A percentile compares a stretch with the other conserved stretches of the same genome.
These are phyloP conservation scores for Cylindrotheca closterium DNA, from an alignment of 108 stramenopile species.

Conservation along the genomic window DNA sequence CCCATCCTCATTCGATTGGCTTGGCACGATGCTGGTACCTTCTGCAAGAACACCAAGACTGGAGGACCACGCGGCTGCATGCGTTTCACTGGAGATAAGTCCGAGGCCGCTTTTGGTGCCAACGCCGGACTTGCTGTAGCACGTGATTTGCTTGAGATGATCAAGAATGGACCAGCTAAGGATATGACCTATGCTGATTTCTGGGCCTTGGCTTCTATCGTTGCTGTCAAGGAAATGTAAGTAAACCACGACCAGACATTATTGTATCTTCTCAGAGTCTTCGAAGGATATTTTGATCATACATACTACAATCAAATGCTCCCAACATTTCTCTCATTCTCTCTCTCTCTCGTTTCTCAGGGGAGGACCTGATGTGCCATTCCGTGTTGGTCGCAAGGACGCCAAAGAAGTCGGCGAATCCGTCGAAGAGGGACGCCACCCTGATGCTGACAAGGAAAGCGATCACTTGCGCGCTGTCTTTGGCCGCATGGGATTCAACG, in stretches of 20 bases:
- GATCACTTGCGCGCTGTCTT: constrained; percentile 92
- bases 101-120: constrained; percentile 62
- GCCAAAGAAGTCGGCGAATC: constrained; percentile 31
- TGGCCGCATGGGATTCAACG: constrained; percentile 92
- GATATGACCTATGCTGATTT: constrained; percentile 78
- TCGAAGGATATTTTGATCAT: background rate
- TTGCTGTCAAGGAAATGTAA: constrained; percentile 41
- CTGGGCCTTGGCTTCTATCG: constrained; percentile 74
- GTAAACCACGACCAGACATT: background rate
- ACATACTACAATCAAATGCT: background rate
- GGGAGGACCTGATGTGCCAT: constrained; percentile 60
- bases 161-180: constrained; percentile 62
- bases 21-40: constrained; percentile 96
- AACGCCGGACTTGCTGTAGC: constrained; percentile 75
- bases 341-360: constrained; percentile 4
- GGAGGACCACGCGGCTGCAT: constrained; percentile 67
- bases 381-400: constrained; percentile 66
- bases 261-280: constrained; percentile 1
- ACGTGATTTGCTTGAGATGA: constrained; percentile 52
- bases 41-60: constrained; percentile 49
- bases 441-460: constrained; percentile 65
- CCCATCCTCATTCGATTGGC: constrained; percentile 94
- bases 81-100: constrained; percentile 51
- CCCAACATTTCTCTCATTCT: background rate
- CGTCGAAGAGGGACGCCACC: constrained; percentile 77